These are phyloP conservation scores for Aspergillus sclerotioniger DNA, from an alignment of 495 filamentous ascomycete genomes.

Conservation along the genomic window DNA sequence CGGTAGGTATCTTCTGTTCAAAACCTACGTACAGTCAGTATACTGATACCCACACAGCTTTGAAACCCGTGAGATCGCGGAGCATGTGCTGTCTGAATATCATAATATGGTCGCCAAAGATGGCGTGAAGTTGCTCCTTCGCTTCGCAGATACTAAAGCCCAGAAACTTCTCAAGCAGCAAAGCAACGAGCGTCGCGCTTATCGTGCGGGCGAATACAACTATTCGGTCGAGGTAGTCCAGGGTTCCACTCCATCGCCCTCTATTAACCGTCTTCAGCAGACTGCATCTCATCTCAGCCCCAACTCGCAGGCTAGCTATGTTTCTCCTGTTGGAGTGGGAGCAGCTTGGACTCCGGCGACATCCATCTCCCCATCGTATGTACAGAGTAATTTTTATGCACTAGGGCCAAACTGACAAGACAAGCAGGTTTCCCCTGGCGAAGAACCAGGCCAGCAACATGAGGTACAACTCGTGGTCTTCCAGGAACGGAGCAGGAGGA, in stretches of 20 bases:
- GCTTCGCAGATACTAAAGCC: conserved; percentile 92
- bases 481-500: conserved; percentile 27
- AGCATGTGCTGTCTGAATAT: conserved; percentile 79
- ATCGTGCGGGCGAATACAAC: conserved; percentile 94
- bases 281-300: conserved; percentile 36
- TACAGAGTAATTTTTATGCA: background rate
- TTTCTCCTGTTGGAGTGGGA: conserved; percentile 39
- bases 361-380: conserved; percentile 51
- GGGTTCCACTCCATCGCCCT: conserved; percentile 42
- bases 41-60: conserved; percentile 55
- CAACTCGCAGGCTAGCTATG: conserved; percentile 41
- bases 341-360: conserved; percentile 48
- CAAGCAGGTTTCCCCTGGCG: conserved; percentile 34
- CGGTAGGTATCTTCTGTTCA: conserved; percentile 54
- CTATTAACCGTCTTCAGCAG: conserved; percentile 32
- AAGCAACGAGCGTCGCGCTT: conserved; percentile 87
- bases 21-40: background rate
- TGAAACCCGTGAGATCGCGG: conserved; percentile 80
- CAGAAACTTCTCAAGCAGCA: conserved; percentile 95
- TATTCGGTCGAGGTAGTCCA: conserved; percentile 50
- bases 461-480: conserved; percentile 31
- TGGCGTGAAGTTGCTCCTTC: conserved; percentile 80
- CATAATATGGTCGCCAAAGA: conserved; percentile 67
- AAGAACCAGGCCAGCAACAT: conserved; percentile 33
- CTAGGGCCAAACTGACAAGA: conserved; percentile 21